Conservation (phyloP, 1,139 yeast genomes). For the Meyerozyma elateridarum region DNA sequence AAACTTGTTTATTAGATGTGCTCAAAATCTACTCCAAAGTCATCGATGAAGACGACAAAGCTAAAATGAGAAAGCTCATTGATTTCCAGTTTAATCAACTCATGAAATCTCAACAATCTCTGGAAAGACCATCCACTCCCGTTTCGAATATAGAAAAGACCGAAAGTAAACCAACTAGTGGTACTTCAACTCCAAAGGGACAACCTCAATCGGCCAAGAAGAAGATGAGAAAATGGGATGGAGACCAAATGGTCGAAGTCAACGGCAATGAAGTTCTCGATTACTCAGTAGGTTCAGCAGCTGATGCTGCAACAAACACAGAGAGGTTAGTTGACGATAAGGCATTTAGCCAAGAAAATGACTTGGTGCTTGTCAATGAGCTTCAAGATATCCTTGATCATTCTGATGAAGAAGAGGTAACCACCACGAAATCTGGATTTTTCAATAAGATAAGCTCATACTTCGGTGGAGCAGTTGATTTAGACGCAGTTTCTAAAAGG, state of each 20-base stretch:
- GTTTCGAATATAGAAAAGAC: too few relatives aligned
- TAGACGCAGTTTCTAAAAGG: conserved; percentile 38
- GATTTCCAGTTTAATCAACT: conserved; percentile 37
- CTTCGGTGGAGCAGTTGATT: conserved; percentile 34
- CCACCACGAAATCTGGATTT: conserved; percentile 18
- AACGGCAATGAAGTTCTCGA: conserved; percentile 26
- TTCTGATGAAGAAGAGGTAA: conserved; percentile 26
- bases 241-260: conserved; percentile 30
- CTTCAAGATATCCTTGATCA: conserved; percentile 37
- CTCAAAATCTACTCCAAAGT: conserved; percentile 31
- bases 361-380: conserved; percentile 40
- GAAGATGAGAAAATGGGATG: conserved; percentile 46
- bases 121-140: too few relatives aligned
- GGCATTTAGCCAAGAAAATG: conserved; percentile 36
- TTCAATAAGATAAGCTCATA: conserved; percentile 34
- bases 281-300: conserved; percentile 25
- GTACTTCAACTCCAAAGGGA: conserved; percentile 15
- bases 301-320: conserved; percentile 42
- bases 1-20: conserved; percentile 29
- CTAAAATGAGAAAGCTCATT: conserved; percentile 30
- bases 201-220: conserved; percentile 16
- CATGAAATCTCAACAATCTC: conserved; percentile 26
- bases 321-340: conserved; percentile 24
- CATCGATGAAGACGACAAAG: conserved; percentile 21
- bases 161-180: conserved; percentile 9